Conservation (phyloP, 352 stramenopile species). For the Globisporangium lucens region DNA sequence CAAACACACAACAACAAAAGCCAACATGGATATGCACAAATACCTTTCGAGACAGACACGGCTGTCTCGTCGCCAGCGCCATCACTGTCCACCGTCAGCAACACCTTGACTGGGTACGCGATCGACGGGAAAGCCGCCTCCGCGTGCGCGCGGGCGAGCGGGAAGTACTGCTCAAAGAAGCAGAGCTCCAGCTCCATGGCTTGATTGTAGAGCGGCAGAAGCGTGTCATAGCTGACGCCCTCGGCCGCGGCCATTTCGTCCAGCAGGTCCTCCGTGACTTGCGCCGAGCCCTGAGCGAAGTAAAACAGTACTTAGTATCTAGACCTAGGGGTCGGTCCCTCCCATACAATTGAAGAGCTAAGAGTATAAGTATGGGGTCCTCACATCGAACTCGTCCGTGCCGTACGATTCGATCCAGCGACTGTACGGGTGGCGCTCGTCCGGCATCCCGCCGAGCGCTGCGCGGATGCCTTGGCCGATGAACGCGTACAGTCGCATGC, state of each 20-base stretch:
- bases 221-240: slow-evolving; percentile 18
- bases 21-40: background rate
- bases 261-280: slow-evolving; percentile 31
- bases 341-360: too few species aligned
- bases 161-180: slow-evolving; percentile 57
- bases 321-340: too few species aligned
- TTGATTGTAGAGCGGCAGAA: slow-evolving; percentile 41
- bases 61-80: background rate
- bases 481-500: slow-evolving; percentile 49
- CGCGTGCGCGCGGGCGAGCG: slow-evolving; percentile 19
- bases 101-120: slow-evolving; percentile 15
- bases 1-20: slow-evolving; percentile 2
- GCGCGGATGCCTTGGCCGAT: slow-evolving; percentile 31
- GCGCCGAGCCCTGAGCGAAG: slow-evolving; percentile 18
- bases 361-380: background rate
- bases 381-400: slow-evolving; percentile 36
- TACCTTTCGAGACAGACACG: slow-evolving; percentile 18
- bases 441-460: slow-evolving; percentile 9
- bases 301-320: background rate
- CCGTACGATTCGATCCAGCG: slow-evolving; percentile 50
- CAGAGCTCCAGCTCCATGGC: slow-evolving; percentile 52
- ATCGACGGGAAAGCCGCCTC: background rate
- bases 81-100: slow-evolving; percentile 13
- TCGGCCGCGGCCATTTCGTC: slow-evolving; percentile 30
- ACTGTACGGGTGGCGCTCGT: slow-evolving; percentile 26